A percentile compares a stretch with the other conserved stretches of the same genome.
These are phyloP conservation scores for Saccharomycopsis olivae DNA, from an alignment of 805 yeast genomes.

Conservation along the genomic window DNA sequence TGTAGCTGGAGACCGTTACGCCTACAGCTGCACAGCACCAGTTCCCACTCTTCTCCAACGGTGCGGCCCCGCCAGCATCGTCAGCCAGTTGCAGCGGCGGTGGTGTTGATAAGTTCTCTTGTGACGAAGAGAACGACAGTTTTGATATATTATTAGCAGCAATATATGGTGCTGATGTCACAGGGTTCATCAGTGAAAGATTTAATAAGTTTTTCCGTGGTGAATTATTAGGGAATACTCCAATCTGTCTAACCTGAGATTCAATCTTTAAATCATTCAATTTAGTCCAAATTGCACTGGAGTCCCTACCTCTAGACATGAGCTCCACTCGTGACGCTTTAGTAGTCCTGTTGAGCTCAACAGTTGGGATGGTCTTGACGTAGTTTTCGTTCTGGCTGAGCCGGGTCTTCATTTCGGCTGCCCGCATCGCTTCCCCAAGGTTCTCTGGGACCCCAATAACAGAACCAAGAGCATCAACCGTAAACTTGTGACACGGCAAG, in stretches of 20 bases:
- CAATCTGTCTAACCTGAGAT: neutral
- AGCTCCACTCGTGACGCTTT: conserved; percentile 8
- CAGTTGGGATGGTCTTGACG: conserved; percentile 10
- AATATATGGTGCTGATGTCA: conserved; percentile 3
- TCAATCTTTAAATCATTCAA: neutral
- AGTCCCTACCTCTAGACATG: neutral
- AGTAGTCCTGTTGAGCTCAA: conserved; percentile 3
- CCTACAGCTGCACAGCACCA: conserved; percentile 13
- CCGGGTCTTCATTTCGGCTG: neutral
- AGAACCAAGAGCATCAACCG: conserved; percentile 1
- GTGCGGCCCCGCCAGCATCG: neutral
- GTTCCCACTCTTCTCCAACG: neutral
- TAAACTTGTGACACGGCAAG: conserved; percentile 12
- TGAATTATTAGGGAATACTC: neutral
- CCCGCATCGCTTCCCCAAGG: neutral
- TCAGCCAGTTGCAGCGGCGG: neutral
- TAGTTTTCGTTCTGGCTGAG: too few species aligned
- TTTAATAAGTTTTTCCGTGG: neutral
- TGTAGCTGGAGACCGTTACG: conserved; percentile 3
- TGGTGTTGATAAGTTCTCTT: neutral
- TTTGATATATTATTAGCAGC: conserved; percentile 5
- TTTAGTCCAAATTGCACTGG: too few species aligned
- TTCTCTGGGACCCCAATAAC: neutral
- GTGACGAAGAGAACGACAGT: conserved; percentile 2
- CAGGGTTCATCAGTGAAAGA: neutral